These are phyloP conservation scores for Wickerhamiella pararugosa DNA, from an alignment of 1,139 yeast genomes.

Conservation along the genomic window DNA sequence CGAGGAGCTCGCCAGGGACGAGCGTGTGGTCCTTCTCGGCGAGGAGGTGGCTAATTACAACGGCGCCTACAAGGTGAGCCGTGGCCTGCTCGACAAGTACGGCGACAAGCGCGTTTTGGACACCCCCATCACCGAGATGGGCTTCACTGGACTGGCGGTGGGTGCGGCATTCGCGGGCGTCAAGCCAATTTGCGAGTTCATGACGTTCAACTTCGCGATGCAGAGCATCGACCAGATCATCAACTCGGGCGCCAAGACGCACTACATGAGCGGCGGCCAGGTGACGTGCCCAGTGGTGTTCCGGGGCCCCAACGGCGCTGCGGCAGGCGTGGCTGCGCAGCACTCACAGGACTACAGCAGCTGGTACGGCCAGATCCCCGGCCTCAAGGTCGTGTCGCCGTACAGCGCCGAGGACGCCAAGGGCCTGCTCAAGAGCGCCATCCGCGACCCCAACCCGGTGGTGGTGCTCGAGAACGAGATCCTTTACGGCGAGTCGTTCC, in stretches of 20 bases:
- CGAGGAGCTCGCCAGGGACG: slow-evolving; percentile 95
- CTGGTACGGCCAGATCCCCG: slow-evolving; percentile 98
- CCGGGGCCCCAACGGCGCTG: slow-evolving; percentile 99
- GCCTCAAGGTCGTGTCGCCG: slow-evolving; percentile 91
- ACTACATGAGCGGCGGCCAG: slow-evolving; percentile 98
- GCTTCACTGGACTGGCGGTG: slow-evolving; percentile 92
- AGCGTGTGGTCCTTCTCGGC: slow-evolving; percentile 87
- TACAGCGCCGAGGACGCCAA: slow-evolving; percentile 92
- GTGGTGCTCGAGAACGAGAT: slow-evolving; percentile 93
- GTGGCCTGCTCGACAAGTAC: slow-evolving; percentile 89
- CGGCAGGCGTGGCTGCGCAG: slow-evolving; percentile 99
- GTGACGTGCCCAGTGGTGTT: slow-evolving; percentile 86
- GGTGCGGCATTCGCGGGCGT: slow-evolving; percentile 97
- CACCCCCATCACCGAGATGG: slow-evolving; percentile 99
- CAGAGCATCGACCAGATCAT: slow-evolving; percentile 97
- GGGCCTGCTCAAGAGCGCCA: slow-evolving; percentile 90
- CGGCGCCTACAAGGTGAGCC: slow-evolving; percentile 96
- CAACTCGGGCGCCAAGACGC: slow-evolving; percentile 97
- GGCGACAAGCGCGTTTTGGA: slow-evolving; percentile 95
- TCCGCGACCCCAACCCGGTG: slow-evolving; percentile 97
- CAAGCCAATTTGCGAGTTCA: slow-evolving; percentile 93
- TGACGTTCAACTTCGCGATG: slow-evolving; percentile 99
- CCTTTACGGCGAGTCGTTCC: slow-evolving; percentile 83
- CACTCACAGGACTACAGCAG: slow-evolving; percentile 97
- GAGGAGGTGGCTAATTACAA: slow-evolving; percentile 99